Percentiles rank a stretch among this genome's conserved stretches.
These are phyloP conservation scores for Agaricus bisporus DNA, from an alignment of 768 basidiomycete species.

Conservation along the genomic window DNA sequence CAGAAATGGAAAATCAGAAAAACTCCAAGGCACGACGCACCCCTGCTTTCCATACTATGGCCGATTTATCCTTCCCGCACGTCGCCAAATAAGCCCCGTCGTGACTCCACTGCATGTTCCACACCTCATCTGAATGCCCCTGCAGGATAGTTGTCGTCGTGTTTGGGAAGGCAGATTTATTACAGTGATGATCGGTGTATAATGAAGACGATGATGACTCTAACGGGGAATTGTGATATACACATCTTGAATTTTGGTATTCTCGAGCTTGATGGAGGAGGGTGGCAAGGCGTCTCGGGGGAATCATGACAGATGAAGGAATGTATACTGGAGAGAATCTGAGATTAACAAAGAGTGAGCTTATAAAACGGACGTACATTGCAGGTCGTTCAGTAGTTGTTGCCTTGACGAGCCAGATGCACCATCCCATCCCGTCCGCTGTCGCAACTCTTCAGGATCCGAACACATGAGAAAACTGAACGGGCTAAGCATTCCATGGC, in stretches of 20 bases:
- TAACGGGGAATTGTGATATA: constrained; percentile 78
- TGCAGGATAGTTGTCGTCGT: constrained; percentile 80
- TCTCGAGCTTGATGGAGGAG: constrained; percentile 80
- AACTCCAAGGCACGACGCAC: constrained; percentile 36
- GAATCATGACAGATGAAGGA: constrained; percentile 89
- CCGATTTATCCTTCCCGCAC: constrained; percentile 80
- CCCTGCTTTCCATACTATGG: constrained; percentile 84
- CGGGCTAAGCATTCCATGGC: no score
- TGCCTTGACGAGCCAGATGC: constrained; percentile 73
- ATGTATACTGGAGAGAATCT: constrained; percentile 61
- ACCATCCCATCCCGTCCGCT: constrained; percentile 86
- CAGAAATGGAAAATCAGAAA: background rate
- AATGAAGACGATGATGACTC: constrained; percentile 64
- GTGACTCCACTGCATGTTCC: constrained; percentile 94
- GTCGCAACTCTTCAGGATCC: constrained; percentile 74
- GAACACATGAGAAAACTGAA: constrained; percentile 88
- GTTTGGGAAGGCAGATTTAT: constrained; percentile 75
- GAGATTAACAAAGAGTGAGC: background rate
- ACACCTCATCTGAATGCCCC: constrained; percentile 90
- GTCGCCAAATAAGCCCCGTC: constrained; percentile 81
- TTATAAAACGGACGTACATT: constrained; percentile 47
- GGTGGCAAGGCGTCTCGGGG: constrained; percentile 78
- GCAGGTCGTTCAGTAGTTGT: constrained; percentile 69
- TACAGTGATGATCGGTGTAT: constrained; percentile 82
- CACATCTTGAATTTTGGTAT: constrained; percentile 74